Percentiles rank a stretch among this genome's conserved stretches.
These are phyloP conservation scores for Colletotrichum scovillei DNA, from an alignment of 2,329 filamentous ascomycete genomes.

Conservation along the genomic window DNA sequence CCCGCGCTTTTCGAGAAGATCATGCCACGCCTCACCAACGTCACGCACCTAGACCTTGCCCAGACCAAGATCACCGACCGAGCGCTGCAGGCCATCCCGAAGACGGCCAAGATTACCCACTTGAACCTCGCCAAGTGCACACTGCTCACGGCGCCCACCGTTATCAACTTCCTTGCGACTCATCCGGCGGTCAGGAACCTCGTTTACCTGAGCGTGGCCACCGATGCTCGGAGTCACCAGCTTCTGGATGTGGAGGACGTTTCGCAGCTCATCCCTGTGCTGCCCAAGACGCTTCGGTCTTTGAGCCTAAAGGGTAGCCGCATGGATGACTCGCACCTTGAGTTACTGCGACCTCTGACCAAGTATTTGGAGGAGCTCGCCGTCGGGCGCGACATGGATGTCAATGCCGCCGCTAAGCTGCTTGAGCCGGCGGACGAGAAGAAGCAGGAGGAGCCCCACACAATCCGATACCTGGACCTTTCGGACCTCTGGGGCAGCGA, in stretches of 20 bases:
- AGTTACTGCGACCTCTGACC: slow-evolving; percentile 71
- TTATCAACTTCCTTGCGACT: slow-evolving; percentile 77
- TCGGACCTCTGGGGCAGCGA: slow-evolving; percentile 75
- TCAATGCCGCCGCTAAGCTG: slow-evolving; percentile 74
- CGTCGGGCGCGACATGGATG: slow-evolving; percentile 74
- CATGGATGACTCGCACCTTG: slow-evolving; percentile 73
- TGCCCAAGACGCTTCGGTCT: slow-evolving; percentile 76
- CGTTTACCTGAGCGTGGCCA: slow-evolving; percentile 78
- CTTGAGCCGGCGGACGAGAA: slow-evolving; percentile 62
- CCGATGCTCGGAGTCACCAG: slow-evolving; percentile 78
- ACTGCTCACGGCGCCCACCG: slow-evolving; percentile 71
- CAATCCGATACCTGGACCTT: slow-evolving; percentile 80
- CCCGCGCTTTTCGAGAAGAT: slow-evolving; percentile 75
- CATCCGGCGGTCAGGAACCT: slow-evolving; percentile 77
- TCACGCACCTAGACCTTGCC: slow-evolving; percentile 84
- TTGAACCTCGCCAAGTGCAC: slow-evolving; percentile 83
- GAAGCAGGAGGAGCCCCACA: slow-evolving; percentile 58
- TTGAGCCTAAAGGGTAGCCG: slow-evolving; percentile 81
- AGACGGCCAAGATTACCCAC: slow-evolving; percentile 79
- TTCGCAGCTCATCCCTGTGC: slow-evolving; percentile 70
- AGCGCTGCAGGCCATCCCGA: slow-evolving; percentile 76
- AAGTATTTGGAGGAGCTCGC: slow-evolving; percentile 83
- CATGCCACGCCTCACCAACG: slow-evolving; percentile 74
- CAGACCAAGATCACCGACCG: slow-evolving; percentile 80
- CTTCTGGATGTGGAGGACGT: slow-evolving; percentile 76